Percentiles rank a stretch among this genome's conserved stretches.
Conservation (phyloP, 176 grass and related monocot species). For the Oryza glumipatula region DNA sequence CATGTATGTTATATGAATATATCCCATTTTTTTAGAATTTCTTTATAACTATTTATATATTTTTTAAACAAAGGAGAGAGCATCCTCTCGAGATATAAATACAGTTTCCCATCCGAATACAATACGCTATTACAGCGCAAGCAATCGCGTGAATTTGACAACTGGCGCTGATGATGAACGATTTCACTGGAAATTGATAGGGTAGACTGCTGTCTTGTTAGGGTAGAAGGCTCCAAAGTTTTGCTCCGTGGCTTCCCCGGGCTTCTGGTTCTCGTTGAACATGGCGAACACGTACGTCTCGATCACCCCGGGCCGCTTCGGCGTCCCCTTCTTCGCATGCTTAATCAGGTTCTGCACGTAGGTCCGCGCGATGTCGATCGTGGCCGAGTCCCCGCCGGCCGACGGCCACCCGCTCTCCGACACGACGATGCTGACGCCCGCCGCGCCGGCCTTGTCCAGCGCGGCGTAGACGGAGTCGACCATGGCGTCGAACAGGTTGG, state of each 20-base stretch:
- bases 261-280: slow-evolving; percentile 75
- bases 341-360: slow-evolving; percentile 71
- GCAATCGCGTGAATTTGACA: not conserved
- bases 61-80: too few relatives aligned
- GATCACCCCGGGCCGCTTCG: slow-evolving; percentile 36
- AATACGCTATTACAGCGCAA: not conserved
- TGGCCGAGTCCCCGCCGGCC: slow-evolving; percentile 48
- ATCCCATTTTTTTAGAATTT: too few relatives aligned
- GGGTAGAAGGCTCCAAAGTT: slow-evolving; percentile 60
- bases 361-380: slow-evolving; percentile 39
- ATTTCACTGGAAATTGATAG: not conserved
- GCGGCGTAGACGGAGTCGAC: slow-evolving; percentile 52
- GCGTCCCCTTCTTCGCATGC: slow-evolving; percentile 50
- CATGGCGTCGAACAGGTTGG: slow-evolving; percentile 69
- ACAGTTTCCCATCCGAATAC: not conserved
- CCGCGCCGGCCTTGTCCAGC: slow-evolving; percentile 55
- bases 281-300: slow-evolving; percentile 71
- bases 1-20: too few relatives aligned
- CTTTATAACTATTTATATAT: too few relatives aligned
- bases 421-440: slow-evolving; percentile 38
- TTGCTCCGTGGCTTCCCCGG: slow-evolving; percentile 37
- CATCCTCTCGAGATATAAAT: too few relatives aligned
- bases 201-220: slow-evolving; percentile 46
- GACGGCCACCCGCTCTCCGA: slow-evolving; percentile 84
- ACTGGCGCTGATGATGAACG: not conserved